These are phyloP conservation scores for Botrytis sinoallii DNA, from an alignment of 2,329 filamentous ascomycete genomes.

Conservation along the genomic window DNA sequence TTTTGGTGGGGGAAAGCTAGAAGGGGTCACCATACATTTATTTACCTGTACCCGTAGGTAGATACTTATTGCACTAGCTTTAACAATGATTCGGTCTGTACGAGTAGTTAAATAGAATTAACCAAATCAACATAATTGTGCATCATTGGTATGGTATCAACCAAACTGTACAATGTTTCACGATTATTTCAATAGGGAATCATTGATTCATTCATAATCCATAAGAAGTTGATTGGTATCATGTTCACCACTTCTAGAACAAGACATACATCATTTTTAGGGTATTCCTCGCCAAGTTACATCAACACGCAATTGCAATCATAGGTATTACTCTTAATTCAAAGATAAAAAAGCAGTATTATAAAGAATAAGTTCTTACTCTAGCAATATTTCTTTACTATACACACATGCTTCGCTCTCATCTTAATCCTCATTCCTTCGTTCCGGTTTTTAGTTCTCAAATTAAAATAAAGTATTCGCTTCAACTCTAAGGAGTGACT, in stretches of 20 bases:
- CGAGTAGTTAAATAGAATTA: not conserved
- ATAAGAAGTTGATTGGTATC: not conserved
- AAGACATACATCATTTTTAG: not conserved
- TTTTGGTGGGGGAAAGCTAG: constrained; percentile 7
- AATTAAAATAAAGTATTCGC: not conserved
- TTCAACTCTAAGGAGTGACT: constrained; percentile 52
- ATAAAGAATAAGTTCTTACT: constrained; percentile 7
- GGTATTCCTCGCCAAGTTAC: not conserved
- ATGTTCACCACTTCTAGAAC: not conserved
- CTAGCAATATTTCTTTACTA: constrained; percentile 16
- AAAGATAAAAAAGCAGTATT: not conserved
- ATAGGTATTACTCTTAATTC: not conserved
- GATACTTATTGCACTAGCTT: not conserved
- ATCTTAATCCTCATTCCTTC: constrained; percentile 2
- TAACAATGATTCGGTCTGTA: not conserved
- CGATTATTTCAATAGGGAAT: not conserved
- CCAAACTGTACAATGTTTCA: not conserved
- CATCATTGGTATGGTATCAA: not conserved
- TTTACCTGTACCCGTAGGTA: not conserved
- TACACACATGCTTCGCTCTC: constrained; percentile 18
- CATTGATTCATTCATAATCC: not conserved
- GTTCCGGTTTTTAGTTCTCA: not conserved
- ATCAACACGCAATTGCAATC: not conserved
- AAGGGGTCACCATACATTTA: not conserved
- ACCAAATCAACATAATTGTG: not conserved